Conservation (phyloP, 768 basidiomycete genomes). For the Kwoniella europaea region DNA sequence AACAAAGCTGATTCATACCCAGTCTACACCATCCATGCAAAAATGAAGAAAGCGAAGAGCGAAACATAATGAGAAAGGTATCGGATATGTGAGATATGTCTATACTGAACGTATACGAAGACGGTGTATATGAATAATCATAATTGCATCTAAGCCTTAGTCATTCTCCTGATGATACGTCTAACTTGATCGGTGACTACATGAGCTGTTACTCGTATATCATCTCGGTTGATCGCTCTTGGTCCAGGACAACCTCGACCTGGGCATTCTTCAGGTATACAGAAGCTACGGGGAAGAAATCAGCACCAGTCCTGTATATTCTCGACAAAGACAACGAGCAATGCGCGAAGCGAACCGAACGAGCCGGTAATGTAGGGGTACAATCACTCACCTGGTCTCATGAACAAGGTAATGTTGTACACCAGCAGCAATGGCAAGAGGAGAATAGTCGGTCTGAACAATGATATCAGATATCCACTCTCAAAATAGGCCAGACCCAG, state of each 20-base stretch:
- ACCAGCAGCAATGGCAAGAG: conserved; percentile 32
- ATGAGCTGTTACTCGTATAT: conserved; percentile 25
- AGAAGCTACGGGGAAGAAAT: conserved; percentile 22
- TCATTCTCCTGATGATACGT: conserved; percentile 18
- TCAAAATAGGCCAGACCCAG: not conserved
- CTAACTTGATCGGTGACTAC: conserved; percentile 38
- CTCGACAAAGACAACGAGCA: no score
- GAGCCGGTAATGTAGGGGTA: not conserved
- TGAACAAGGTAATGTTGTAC: conserved; percentile 36
- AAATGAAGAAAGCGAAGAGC: not conserved
- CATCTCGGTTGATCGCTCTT: conserved; percentile 27
- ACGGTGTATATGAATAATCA: not conserved
- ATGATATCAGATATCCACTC: not conserved
- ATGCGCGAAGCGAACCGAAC: no score
- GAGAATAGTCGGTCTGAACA: conserved; percentile 38
- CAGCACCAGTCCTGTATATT: not conserved
- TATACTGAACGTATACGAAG: not conserved
- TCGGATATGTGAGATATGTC: not conserved
- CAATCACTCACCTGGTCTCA: conserved; percentile 24
- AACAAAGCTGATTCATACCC: not conserved
- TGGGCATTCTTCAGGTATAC: conserved; percentile 33
- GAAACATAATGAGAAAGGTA: not conserved
- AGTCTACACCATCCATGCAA: not conserved
- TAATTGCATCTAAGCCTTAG: not conserved
- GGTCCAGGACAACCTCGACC: conserved; percentile 22